Evolutionary conservation across 768 basidiomycete genomes (phyloP).

Genomic region (Hemileccinum impolitum): DNA sequence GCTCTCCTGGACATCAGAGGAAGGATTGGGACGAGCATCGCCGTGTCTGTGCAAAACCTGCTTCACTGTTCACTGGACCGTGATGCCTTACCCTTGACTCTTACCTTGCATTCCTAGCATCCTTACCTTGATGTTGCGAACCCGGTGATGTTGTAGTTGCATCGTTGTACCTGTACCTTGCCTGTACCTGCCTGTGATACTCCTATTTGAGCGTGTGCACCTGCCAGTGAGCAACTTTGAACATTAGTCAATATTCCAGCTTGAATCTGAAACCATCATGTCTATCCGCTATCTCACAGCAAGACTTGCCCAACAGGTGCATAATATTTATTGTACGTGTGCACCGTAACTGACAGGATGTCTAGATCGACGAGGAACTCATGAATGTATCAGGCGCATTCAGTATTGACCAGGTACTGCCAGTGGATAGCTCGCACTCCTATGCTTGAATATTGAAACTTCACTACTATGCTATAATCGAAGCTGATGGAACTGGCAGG

Average conservation of each 20-base stretch:
- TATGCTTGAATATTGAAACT: neutral
- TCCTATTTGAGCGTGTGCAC: neutral
- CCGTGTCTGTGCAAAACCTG: conserved; percentile 55
- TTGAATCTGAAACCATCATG: conserved; percentile 31
- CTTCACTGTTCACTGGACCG: neutral
- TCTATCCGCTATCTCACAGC: conserved; percentile 66
- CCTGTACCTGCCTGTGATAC: too few relatives aligned
- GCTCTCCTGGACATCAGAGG: conserved; percentile 69
- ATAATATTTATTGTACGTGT: neutral
- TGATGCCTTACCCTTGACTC: neutral
- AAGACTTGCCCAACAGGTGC: conserved; percentile 72
- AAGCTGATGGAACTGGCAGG: conserved; percentile 98
- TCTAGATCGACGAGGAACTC: conserved; percentile 91
- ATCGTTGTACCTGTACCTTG: conserved; percentile 8
- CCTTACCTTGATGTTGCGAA: neutral
- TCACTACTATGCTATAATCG: neutral
- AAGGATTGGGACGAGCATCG: conserved; percentile 79
- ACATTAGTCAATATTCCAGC: neutral
- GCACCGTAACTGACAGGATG: neutral
- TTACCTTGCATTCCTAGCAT: neutral
- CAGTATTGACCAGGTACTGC: conserved; percentile 87
- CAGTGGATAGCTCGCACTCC: neutral
- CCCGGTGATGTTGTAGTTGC: conserved; percentile 1
- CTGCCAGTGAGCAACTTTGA: too few relatives aligned
- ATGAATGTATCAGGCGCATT: conserved; percentile 89